phyloP scores from a whole-genome alignment of 2,329 filamentous ascomycete species.

The Tolypocladium paradoxum region DNA sequence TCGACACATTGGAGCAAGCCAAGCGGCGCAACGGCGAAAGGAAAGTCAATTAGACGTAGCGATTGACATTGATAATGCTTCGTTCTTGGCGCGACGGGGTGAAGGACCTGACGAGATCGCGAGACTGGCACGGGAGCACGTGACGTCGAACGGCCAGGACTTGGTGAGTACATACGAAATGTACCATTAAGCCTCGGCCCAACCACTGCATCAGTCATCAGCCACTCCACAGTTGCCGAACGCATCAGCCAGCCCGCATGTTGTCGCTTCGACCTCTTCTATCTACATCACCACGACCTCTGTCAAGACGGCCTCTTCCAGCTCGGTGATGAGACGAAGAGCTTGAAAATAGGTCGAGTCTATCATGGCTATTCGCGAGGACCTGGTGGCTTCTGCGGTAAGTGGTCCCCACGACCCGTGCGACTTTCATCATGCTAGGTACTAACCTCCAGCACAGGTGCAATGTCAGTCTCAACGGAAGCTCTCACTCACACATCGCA shows the following conservation, averaged over 20 bases:
- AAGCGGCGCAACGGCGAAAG: no score
- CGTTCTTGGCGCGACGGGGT: no score
- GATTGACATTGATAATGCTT: no score
- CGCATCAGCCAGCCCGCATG: slow-evolving; percentile 12
- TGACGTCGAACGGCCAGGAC: slow-evolving; percentile 5
- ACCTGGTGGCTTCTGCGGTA: slow-evolving; percentile 76
- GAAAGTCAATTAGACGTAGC: no score
- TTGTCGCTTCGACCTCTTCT: slow-evolving; percentile 7
- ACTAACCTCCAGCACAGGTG: slow-evolving; percentile 16
- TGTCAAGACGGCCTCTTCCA: slow-evolving; percentile 4
- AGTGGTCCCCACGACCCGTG: slow-evolving; percentile 9
- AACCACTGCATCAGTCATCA: slow-evolving; percentile 4
- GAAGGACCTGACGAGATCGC: no score
- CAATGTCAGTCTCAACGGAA: slow-evolving; percentile 28
- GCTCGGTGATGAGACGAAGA: slow-evolving; percentile 13
- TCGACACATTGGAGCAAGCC: no score
- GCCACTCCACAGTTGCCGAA: slow-evolving; percentile 6
- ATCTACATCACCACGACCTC: slow-evolving; percentile 8
- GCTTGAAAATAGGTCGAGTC: slow-evolving; percentile 8
- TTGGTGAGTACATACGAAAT: background rate
- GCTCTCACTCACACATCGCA: background rate
- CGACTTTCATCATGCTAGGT: no score
- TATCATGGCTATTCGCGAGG: slow-evolving; percentile 81
- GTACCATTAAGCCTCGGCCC: slow-evolving; percentile 19
- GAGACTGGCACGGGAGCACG: slow-evolving; percentile 7